Base-by-base conservation (phyloP, 257 asterid species). In the Scutellaria galericulata region DNA sequence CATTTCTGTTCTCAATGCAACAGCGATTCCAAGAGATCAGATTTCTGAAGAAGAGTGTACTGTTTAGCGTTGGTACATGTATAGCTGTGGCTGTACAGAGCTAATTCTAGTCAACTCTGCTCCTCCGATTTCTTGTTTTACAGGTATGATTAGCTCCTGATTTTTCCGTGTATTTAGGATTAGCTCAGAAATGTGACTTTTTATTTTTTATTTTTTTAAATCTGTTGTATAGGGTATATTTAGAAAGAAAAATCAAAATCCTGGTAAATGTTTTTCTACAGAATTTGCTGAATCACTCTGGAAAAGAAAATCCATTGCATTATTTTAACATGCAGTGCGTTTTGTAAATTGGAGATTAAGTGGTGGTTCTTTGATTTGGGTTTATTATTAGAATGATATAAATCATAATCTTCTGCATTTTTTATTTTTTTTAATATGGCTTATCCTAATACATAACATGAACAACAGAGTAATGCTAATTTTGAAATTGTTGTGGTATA, bases 131-230 rank as follows among this genome's bases (percentile, higher is more conserved):
- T 61, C 35, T 56, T 42, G 65, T 59, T 37, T 48, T 58, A 22
- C 69, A 69, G 82, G 85, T 81, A 71, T 42, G 73, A 10, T 59
- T 68, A 80, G 44, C 75, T 74, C 58, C 61, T 73, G 20, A 62
- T 35, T 64, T 6, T 39, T 60, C 47, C 40, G 27, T 70, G n/a
- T 59, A n/a, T 48, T 20, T 14, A 41, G 39, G 53, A 47, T 78
- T 57, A 58, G 45, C 65, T 77, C 52, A 7, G 11, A 66, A 15
- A 22, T 51, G 44, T 51, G 3, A 15, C 14, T 24, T 24, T 24
- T 22, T 5, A 6, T n/a, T 51, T 22, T 51, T 3, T n/a, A n/a
- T n/a, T n/a, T 18, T 18, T 18, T 18, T 24, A 5, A 37, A 14
- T 51, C 35, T 54, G 50, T 3, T 47, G 15, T 2, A 6, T 12